Percentiles rank a stretch among this genome's conserved stretches.
Conservation (phyloP, 2,329 filamentous ascomycete genomes). For the Pseudogymnoascus sp. region DNA sequence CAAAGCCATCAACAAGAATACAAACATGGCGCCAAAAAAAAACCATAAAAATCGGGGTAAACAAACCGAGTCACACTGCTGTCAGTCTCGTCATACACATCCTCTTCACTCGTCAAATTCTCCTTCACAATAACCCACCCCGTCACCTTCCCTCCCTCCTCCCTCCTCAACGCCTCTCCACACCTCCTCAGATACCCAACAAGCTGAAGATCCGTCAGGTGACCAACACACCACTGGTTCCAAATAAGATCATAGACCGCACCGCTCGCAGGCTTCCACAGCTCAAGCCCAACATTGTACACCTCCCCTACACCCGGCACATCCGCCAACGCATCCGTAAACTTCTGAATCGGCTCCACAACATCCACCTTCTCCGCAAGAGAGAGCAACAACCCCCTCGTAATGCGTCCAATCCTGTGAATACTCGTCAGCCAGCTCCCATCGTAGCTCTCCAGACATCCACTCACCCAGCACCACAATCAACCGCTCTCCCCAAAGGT, state of each 20-base stretch:
- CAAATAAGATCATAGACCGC: constrained; percentile 70
- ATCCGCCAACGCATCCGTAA: constrained; percentile 55
- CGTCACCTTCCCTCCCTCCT: constrained; percentile 27
- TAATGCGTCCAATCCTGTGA: constrained; percentile 70
- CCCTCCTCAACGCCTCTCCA: constrained; percentile 40
- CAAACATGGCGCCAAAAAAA: background rate
- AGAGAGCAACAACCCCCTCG: constrained; percentile 63
- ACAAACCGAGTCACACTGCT: constrained; percentile 56
- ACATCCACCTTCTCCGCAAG: constrained; percentile 68
- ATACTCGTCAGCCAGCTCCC: background rate
- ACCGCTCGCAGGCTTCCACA: constrained; percentile 47
- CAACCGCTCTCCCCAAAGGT: constrained; percentile 23
- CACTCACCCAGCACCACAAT: constrained; percentile 34
- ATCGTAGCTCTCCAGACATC: background rate
- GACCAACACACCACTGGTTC: constrained; percentile 84
- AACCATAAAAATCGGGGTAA: background rate
- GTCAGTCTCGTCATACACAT: constrained; percentile 69
- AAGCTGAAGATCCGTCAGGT: constrained; percentile 69
- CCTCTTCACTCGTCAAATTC: constrained; percentile 55
- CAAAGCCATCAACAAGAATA: background rate
- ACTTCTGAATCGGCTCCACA: constrained; percentile 77
- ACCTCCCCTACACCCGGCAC: constrained; percentile 53
- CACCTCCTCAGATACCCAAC: constrained; percentile 58
- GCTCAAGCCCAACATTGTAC: constrained; percentile 65
- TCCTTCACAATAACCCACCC: constrained; percentile 70